Percentiles rank a stretch among this genome's conserved stretches.
Evolutionary conservation across 441 rosid species (phyloP).

Genomic region (Macaranga tanarius): DNA sequence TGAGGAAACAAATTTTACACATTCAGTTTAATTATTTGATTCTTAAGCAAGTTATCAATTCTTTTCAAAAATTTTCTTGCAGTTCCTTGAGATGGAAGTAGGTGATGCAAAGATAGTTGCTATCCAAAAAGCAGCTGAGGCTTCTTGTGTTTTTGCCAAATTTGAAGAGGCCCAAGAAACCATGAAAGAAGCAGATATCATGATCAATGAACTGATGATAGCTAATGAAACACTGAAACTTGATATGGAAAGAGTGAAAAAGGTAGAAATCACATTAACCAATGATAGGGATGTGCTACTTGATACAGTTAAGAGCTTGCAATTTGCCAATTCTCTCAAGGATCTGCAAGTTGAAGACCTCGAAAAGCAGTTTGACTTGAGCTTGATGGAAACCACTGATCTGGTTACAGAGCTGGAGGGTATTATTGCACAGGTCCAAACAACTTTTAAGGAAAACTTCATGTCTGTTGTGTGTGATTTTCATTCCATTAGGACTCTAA

Average conservation of each 20-base stretch:
- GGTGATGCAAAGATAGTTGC: slow-evolving; percentile 68
- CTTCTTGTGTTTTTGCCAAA: slow-evolving; percentile 69
- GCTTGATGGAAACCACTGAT: slow-evolving; percentile 57
- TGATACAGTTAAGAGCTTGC: slow-evolving; percentile 55
- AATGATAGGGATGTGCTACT: slow-evolving; percentile 58
- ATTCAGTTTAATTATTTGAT: not conserved
- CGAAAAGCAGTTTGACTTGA: slow-evolving; percentile 59
- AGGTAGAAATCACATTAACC: slow-evolving; percentile 40
- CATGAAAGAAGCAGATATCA: slow-evolving; percentile 84
- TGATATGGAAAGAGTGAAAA: slow-evolving; percentile 57
- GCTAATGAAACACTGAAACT: slow-evolving; percentile 81
- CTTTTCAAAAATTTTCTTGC: slow-evolving; percentile 27
- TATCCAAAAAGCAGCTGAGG: slow-evolving; percentile 62
- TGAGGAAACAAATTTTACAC: not conserved
- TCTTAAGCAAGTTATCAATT: not conserved
- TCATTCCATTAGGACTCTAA: slow-evolving; percentile 44
- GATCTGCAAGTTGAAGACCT: slow-evolving; percentile 57
- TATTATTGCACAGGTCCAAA: slow-evolving; percentile 47
- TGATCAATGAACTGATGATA: slow-evolving; percentile 74
- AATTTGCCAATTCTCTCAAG: slow-evolving; percentile 49
- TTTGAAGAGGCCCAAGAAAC: slow-evolving; percentile 91
- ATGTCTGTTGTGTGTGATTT: slow-evolving; percentile 48
- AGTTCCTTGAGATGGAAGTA: slow-evolving; percentile 79
- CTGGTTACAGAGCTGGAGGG: slow-evolving; percentile 66
- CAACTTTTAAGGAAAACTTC: slow-evolving; percentile 47